phyloP scores from a whole-genome alignment of 2,329 filamentous ascomycete species.

The Fusarium redolens region DNA sequence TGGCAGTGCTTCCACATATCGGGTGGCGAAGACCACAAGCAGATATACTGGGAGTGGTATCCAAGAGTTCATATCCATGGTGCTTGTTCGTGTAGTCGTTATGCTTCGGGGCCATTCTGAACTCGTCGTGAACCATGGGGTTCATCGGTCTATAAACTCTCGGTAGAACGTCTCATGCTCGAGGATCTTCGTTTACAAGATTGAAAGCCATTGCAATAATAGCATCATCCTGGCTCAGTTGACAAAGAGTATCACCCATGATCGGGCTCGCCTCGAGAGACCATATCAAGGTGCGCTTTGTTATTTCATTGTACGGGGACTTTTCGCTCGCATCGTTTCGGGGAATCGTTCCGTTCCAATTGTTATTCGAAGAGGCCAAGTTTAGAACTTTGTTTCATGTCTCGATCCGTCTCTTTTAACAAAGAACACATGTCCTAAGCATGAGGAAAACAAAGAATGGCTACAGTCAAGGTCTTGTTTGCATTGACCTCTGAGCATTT shows the following conservation, averaged over 20 bases:
- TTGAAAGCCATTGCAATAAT: conserved; percentile 16
- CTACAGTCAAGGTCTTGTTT: not conserved
- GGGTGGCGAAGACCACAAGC: not conserved
- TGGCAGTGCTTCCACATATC: conserved; percentile 18
- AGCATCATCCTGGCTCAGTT: conserved; percentile 1
- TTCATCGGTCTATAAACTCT: conserved; percentile 6
- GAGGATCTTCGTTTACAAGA: not conserved
- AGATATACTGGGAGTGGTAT: conserved; percentile 9
- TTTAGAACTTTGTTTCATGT: not conserved
- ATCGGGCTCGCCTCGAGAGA: not conserved
- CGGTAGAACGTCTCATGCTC: not conserved
- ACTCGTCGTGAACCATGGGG: not conserved
- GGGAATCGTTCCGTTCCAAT: not conserved
- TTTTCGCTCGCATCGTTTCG: not conserved
- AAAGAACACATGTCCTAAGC: conserved; percentile 3
- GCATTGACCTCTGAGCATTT: conserved; percentile 6
- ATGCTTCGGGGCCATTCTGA: conserved; percentile 6
- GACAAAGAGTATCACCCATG: conserved; percentile 24
- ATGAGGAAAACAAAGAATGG: conserved; percentile 19
- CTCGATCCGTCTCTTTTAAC: conserved; percentile 7
- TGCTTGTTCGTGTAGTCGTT: conserved; percentile 15
- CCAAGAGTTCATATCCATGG: conserved; percentile 1
- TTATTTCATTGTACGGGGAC: conserved; percentile 1
- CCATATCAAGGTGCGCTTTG: conserved; percentile 3
- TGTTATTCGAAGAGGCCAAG: not conserved